These are phyloP conservation scores for Hypoxylon intermedium DNA, from an alignment of 495 filamentous ascomycete species.

Conservation along the genomic window DNA sequence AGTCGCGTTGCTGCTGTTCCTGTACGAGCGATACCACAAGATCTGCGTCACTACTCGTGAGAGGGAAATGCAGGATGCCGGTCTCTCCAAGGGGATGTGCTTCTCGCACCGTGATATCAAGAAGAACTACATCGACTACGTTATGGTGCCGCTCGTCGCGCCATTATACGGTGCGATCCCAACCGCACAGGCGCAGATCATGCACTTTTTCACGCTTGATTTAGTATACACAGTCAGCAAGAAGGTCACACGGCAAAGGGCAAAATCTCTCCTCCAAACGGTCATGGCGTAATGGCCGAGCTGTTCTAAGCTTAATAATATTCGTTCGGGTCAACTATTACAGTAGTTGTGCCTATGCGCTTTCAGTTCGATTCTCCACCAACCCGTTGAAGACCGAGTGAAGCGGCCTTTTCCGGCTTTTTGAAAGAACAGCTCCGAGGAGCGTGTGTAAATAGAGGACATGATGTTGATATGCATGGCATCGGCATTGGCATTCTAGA, in stretches of 20 bases:
- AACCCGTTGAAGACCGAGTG: conserved; percentile 37
- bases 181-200: conserved; percentile 66
- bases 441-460: conserved; percentile 57
- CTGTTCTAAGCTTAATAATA: conserved; percentile 29
- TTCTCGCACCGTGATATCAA: conserved; percentile 62
- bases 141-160: conserved; percentile 66
- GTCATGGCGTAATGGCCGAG: conserved; percentile 49
- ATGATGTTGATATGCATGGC: conserved; percentile 63
- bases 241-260: conserved; percentile 61
- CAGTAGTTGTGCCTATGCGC: conserved; percentile 13
- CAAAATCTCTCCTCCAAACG: conserved; percentile 51
- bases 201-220: conserved; percentile 70
- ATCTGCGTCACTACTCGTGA: conserved; percentile 63
- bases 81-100: conserved; percentile 63
- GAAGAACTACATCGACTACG: conserved; percentile 61
- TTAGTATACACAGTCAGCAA: conserved; percentile 72
- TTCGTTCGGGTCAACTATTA: conserved; percentile 22
- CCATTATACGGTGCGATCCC: conserved; percentile 69
- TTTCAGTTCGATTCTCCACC: conserved; percentile 42
- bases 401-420: conserved; percentile 40
- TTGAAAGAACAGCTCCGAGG: conserved; percentile 44
- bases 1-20: conserved; percentile 63
- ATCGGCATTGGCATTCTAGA: conserved; percentile 62
- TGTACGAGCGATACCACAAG: conserved; percentile 69
- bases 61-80: conserved; percentile 68